Base-by-base conservation (phyloP, 1,284 basidiomycete genomes). In the Cutaneotrichosporon sp. region DNA sequence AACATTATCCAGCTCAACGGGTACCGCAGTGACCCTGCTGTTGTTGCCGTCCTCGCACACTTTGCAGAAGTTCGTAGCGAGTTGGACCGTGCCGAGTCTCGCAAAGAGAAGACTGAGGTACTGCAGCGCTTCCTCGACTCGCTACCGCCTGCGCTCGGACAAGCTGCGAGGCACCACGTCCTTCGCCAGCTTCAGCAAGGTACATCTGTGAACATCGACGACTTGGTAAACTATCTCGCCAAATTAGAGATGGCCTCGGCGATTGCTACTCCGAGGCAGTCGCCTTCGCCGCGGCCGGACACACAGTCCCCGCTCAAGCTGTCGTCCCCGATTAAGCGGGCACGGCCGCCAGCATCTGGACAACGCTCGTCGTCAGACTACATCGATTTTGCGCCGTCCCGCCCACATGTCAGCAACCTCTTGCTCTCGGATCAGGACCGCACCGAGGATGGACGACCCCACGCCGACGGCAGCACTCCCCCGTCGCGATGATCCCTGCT, bases 341-440 rank as follows among this genome's bases (percentile, higher is more conserved):
- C 20, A 14, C 17, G 11, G 27, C 26, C 42, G 17, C 42, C 26
- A 17, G 31, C 31, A 17, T 44, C 42, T 10, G 45, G 22, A 4
- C 22, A 35, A 19, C 45, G 32, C 45, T 19, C 34, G 22, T 19
- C 48, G n/a, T 41, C 48, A 16, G 32, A 43, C 39, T 51, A 35
- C 25, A 39, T 46, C 7, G 51, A 51, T 17, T 57, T 57, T 24
- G 52, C 55, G 8, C 55, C 55, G 0, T 54, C 55, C 1, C 48
- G 55, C 7, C 55, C 55, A 9, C 45, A 47, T n/a, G 35, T 54
- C n/a, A 41, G 48, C 29, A 50, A 54, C 42, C 49, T 57, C 2
- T 20, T 54, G 9, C 31, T 45, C 22, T 31, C 29, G 29, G 29
- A 31, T 14, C 12, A 24, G 6, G 35, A 46, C 25, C 20, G 32